Evolutionary conservation across 2,329 filamentous ascomycete species (phyloP).

Genomic region (Pseudovirgaria hyperparasitica): DNA sequence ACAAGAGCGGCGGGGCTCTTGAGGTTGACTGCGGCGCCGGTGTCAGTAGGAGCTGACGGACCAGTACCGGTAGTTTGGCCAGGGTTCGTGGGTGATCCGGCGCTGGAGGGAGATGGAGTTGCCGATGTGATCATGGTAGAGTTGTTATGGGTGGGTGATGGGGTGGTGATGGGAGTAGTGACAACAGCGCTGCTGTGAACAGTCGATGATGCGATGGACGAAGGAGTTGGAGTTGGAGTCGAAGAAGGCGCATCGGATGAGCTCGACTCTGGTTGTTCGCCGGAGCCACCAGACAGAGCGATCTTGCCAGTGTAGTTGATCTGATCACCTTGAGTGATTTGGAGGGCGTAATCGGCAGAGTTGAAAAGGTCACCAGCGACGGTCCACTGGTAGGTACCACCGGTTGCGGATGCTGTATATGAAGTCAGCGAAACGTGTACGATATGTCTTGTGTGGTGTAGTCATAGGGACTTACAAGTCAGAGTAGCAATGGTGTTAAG

Average conservation of each 20-base stretch:
- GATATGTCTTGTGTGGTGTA: background rate
- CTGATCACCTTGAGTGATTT: slow-evolving; percentile 38
- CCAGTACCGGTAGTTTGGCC: slow-evolving; percentile 2
- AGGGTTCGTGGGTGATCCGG: slow-evolving; percentile 13
- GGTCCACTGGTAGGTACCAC: slow-evolving; percentile 39
- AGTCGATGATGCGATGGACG: slow-evolving; percentile 13
- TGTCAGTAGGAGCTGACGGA: slow-evolving; percentile 11
- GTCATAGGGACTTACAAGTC: slow-evolving; percentile 27
- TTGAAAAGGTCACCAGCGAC: slow-evolving; percentile 30
- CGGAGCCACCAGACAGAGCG: slow-evolving; percentile 25
- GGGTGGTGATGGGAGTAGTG: slow-evolving; percentile 6
- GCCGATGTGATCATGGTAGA: slow-evolving; percentile 4
- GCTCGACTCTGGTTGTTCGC: slow-evolving; percentile 3
- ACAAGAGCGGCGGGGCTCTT: slow-evolving; percentile 26
- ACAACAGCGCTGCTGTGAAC: slow-evolving; percentile 5
- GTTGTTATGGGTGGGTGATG: slow-evolving; percentile 2
- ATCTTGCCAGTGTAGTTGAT: slow-evolving; percentile 46
- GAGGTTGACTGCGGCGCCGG: slow-evolving; percentile 16
- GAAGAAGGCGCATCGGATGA: slow-evolving; percentile 17
- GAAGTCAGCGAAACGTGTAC: slow-evolving; percentile 7
- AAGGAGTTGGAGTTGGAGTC: slow-evolving; percentile 15
- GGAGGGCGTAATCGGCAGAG: slow-evolving; percentile 42
- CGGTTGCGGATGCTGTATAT: slow-evolving; percentile 25
- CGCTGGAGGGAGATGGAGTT: slow-evolving; percentile 10
- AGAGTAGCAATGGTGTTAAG: slow-evolving; percentile 38